Base-by-base conservation (phyloP, 306 rosid species). In the Vigna hirtella region DNA sequence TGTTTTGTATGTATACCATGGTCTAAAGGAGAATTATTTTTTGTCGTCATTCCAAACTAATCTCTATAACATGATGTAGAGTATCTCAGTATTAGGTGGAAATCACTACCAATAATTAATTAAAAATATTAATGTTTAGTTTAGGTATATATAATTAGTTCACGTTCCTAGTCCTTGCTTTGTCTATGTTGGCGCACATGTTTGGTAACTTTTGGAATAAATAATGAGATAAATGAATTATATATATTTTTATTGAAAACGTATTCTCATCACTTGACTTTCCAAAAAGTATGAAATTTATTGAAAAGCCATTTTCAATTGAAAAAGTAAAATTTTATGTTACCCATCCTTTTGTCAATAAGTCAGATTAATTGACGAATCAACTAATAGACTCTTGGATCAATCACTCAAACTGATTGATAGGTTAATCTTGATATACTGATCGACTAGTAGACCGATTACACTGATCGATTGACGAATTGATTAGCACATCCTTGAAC, bases 81-180 rank as follows among this genome's bases (percentile, higher is more conserved):
- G 28, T 34, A 77, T 82, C 2, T 28, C 56, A 56, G 75, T 32
- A 65, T 71, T 77, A 53, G 82, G 63, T 82, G 73, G 69, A 24
- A 14, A 43, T 62, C 38, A 40, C 67, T 49, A 70, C 32, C 51
- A 18, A 22, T 1, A 38, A 11, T 56, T 67, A n/a, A 53, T 72
- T 79, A 11, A 68, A 68, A 36, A 34, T 49, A 50, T 49, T 14
- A 38, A 38, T 49, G 30, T 28, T 47, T 47, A 26, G 77, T 48
- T 63, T 82, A 70, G 64, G 82, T 72, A 14, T 42, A 26, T 42
- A 17, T 8, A 73, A 57, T 16, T 40, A 1, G 8, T 42, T 70
- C 30, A 56, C 32, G 2, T 66, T 24, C 22, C 10, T 28, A 32
- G 13, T 1, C 30, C 48, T 40, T 26, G 7, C 20, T 66, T 65